Base-by-base conservation (phyloP, 2,329 filamentous ascomycete species). In the Truncatella angustata region DNA sequence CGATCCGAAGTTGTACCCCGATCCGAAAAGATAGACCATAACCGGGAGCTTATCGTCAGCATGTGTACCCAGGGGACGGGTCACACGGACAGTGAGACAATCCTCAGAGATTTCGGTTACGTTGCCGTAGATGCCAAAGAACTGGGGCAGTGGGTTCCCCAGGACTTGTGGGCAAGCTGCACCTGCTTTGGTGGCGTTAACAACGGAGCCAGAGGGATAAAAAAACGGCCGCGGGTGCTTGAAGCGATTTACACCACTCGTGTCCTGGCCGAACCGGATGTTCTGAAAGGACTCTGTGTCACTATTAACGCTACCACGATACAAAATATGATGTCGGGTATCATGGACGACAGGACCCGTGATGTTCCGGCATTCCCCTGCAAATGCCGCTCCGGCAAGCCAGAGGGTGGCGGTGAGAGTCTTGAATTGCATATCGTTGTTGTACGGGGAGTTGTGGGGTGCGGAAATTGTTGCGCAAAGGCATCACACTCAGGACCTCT, bases 271-370 rank as follows among this genome's bases (percentile, higher is more conserved):
- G 40, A 65, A 69, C 30, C 60, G 63, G 18, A 69, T 64, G 34
- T 65, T 63, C 3, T 64, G 58, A 51, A 66, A 69, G n/a, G 63
- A 58, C 40, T 70, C 67, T 14, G 68, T 61, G 20, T 57, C 56
- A 28, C 58, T 51, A 28, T 50, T 37, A 44, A 56, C 54, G 28
- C 54, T 57, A 20, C 66, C 65, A 12, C 56, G 44, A 50, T 69
- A 68, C 1, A 54, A 57, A 18, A 64, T 50, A 11, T 59, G 16
- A 3, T 35, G 26, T 2, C 6, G 20, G 16, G 4, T 3, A 9
- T 47, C 44, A 11, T 4, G 4, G 1, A 47, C 44, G 2, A 28
- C 10, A n/a, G 44, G 16, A 1, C 11, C 44, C 12, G 40, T 9
- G 24, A 24, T n/a, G n/a, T n/a, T n/a, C n/a, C n/a, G n/a, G n/a